Base-by-base conservation (phyloP, 1,139 yeast species). In the Yamadazyma atmosphaerica region DNA sequence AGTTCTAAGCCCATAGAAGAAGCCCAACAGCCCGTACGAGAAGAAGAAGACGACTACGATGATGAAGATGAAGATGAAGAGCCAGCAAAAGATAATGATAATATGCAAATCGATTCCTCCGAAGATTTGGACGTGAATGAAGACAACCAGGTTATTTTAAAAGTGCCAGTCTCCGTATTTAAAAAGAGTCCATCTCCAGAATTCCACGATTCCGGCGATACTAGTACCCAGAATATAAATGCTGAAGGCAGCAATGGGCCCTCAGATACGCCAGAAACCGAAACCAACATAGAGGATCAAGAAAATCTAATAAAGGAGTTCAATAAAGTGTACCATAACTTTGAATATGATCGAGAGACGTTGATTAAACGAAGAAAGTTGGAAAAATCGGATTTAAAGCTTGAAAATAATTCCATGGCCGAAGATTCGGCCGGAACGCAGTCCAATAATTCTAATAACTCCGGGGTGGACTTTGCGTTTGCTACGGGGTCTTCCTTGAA, bases 271-370 rank as follows among this genome's bases (percentile, higher is more conserved):
- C n/a, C n/a, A 4, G 46, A 45, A 35, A 41, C 43, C 21, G 37
- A 36, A 9, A 31, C 25, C 10, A 38, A 34, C 11, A 44, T 59
- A 15, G 71, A 68, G 36, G 72, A 68, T 15, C 72, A 67, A 42
- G 74, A 66, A 36, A 56, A 54, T 27, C 52, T 69, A 26, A 65
- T 72, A 19, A 63, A 57, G 37, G 74, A 69, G 46, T 70, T 68
- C 50, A 72, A 69, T 51, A 84, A 76, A 54, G 79, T 86, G 30
- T 89, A 88, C 55, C 96, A 89, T 55, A 81, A 79, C 43, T 87
- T 88, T 56, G 98, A 90, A 54, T 78, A 79, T 46, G 97, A 89
- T 56, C 68, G 80, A 47, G 95, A 86, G 41, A 86, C 92, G 1
- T 69, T 87, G 36, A 69, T 83, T 39, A 87, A 88, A 52, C 74